phyloP scores from a whole-genome alignment of 2,329 filamentous ascomycete genomes.

The Colletotrichum orbiculare region DNA sequence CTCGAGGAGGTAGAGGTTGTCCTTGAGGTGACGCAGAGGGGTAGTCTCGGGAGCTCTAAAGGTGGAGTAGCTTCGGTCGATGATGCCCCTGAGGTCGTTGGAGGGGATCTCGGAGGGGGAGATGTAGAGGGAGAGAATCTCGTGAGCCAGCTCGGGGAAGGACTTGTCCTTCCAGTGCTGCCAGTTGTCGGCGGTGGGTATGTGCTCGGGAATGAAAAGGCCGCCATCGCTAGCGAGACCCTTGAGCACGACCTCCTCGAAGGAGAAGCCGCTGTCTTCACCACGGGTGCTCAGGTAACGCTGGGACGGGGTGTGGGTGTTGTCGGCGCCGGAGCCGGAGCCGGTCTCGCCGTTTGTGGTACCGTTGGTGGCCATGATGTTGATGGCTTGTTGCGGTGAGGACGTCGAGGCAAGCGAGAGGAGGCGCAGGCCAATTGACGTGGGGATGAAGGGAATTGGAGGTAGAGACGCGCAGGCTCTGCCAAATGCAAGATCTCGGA shows the following conservation, averaged over 20 bases:
- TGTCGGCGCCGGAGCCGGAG: slow-evolving; percentile 33
- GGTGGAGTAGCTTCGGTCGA: slow-evolving; percentile 86
- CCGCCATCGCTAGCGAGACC: slow-evolving; percentile 88
- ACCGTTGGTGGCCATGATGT: slow-evolving; percentile 56
- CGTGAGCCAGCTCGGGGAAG: slow-evolving; percentile 84
- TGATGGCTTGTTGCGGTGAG: slow-evolving; percentile 1
- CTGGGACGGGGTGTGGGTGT: slow-evolving; percentile 57
- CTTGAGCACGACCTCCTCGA: slow-evolving; percentile 91
- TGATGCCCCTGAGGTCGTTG: slow-evolving; percentile 83
- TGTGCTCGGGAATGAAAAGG: slow-evolving; percentile 87
- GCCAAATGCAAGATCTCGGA: slow-evolving; percentile 14
- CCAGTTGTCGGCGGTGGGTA: slow-evolving; percentile 75
- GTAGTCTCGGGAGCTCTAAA: slow-evolving; percentile 85
- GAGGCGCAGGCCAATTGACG: slow-evolving; percentile 18
- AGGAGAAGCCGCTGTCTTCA: slow-evolving; percentile 73
- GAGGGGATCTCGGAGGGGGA: slow-evolving; percentile 84
- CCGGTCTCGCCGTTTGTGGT: slow-evolving; percentile 44
- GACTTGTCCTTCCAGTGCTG: slow-evolving; percentile 81
- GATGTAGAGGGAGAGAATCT: slow-evolving; percentile 90
- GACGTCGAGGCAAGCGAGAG: slow-evolving; percentile 1
- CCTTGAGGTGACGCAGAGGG: slow-evolving; percentile 81
- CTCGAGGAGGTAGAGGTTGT: slow-evolving; percentile 87
- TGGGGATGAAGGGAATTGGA: background rate
- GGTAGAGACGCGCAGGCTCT: slow-evolving; percentile 13
- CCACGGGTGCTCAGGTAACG: slow-evolving; percentile 63